Conservation (phyloP, 1,284 basidiomycete species). For the Trametes polyzona region DNA sequence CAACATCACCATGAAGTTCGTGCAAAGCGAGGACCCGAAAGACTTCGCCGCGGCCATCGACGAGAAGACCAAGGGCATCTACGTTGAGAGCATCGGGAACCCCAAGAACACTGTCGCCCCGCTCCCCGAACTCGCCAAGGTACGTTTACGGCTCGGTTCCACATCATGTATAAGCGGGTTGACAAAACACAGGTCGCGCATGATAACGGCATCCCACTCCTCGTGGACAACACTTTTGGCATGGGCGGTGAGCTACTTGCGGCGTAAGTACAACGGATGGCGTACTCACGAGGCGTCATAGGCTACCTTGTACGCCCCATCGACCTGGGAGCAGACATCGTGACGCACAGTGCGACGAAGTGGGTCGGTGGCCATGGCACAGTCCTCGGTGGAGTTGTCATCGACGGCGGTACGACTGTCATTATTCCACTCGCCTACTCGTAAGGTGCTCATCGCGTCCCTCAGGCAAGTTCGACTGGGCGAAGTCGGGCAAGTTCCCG, state of each 20-base stretch:
- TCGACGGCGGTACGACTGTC: constrained; percentile 65
- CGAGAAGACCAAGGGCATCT: constrained; percentile 79
- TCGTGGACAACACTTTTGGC: constrained; percentile 93
- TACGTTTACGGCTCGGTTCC: constrained; percentile 28
- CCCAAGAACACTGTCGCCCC: constrained; percentile 81
- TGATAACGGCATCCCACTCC: constrained; percentile 72
- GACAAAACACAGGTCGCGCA: constrained; percentile 53
- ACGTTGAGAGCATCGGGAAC: constrained; percentile 86
- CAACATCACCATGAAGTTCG: constrained; percentile 82
- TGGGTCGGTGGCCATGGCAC: constrained; percentile 93
- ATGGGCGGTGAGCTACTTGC: constrained; percentile 62
- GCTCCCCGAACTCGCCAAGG: constrained; percentile 77
- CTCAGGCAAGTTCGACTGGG: constrained; percentile 86
- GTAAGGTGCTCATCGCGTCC: background rate
- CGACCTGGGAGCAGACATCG: constrained; percentile 79
- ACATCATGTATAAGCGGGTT: background rate
- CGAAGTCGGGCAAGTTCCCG: constrained; percentile 75
- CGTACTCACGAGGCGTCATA: too few relatives aligned
- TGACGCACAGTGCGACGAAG: constrained; percentile 88
- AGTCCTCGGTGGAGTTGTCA: constrained; percentile 82
- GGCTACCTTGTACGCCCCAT: constrained; percentile 78
- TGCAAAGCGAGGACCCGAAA: constrained; percentile 64
- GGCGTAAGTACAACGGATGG: too few relatives aligned
- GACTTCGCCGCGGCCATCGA: constrained; percentile 78
- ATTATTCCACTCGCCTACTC: background rate